Evolutionary conservation across 495 filamentous ascomycete genomes (phyloP), one percentile per base, ranked within the genome.

Genomic region (Talaromyces ruber): DNA sequence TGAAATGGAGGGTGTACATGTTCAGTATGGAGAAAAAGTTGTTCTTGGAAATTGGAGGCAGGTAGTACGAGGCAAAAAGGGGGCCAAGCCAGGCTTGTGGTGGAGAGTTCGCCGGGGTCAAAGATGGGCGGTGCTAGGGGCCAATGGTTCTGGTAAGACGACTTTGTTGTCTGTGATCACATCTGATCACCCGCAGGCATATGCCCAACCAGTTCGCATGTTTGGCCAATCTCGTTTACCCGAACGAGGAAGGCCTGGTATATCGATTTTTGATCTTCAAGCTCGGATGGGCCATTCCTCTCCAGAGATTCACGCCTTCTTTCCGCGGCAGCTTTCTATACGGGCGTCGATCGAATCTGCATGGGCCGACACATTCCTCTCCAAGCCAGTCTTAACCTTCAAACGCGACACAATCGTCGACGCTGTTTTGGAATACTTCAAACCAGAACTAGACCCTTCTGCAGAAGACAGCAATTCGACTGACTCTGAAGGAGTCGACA

Each of bases 141-240:
- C 93, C 14, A 97, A 98, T 67, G 94, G 86, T 58, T 79, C 76
- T 11, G 78, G 78, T 55, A 98, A 98, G 74, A 98, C 94, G 0
- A 98, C 94, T 0, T 79, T 98, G 56, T 81, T 97, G 16, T 94
- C 92, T 2, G 78, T 98, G 14, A 88, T 98, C 64, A 94, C 90
- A 37, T 97, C 93, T 3, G 94, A 98, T 69, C 94, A 98, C 64
- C 94, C 94, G 0, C 92, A 97, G 71, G 84, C 93, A 1, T 98
- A 98, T 71, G 91, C 91, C 3, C 82, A 89, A 25, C 93, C 93
- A 16, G 87, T 98, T 56, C 84, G 83, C 63, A 76, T 97, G 39
- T 97, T 98, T 64, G 90, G 91, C 2, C 86, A 86, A 24, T 87
- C 87, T 51, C 84, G 94, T 8, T 81, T 97, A 2, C 92, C 93